Evolutionary conservation across 345 rosid species (phyloP).

Genomic region (Acer campestre): DNA sequence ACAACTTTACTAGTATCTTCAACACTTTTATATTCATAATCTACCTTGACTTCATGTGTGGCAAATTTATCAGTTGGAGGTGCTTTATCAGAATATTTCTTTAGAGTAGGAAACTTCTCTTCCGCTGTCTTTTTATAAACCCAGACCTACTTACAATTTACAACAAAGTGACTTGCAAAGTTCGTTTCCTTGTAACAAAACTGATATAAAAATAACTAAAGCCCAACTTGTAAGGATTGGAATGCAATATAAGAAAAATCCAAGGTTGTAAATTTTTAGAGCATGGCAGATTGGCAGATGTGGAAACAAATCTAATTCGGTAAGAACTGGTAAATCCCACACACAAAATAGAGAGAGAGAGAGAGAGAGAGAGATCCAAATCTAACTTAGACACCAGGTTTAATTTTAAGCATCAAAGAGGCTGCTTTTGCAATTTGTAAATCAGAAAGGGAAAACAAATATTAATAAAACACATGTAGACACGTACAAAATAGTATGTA

Average conservation of each 20-base stretch:
- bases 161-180: conserved; percentile 1
- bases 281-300: background rate
- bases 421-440: background rate
- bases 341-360: background rate
- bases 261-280: background rate
- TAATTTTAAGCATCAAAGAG: conserved; percentile 4
- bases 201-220: background rate
- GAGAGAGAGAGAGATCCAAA: background rate
- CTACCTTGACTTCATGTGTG: conserved; percentile 84
- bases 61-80: conserved; percentile 81
- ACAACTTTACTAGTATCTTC: conserved; percentile 57
- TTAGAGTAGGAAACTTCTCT: conserved; percentile 87
- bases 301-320: background rate
- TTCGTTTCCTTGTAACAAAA: conserved; percentile 1
- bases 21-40: conserved; percentile 68
- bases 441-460: background rate
- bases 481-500: background rate
- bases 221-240: background rate
- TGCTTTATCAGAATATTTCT: conserved; percentile 86
- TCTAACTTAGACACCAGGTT: background rate
- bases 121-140: conserved; percentile 92
- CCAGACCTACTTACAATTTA: conserved; percentile 64
- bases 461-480: background rate
- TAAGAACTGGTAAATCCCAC: background rate
- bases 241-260: background rate